Conservation (phyloP, 164 flowering plant genomes). For the Liriodendron chinense region DNA sequence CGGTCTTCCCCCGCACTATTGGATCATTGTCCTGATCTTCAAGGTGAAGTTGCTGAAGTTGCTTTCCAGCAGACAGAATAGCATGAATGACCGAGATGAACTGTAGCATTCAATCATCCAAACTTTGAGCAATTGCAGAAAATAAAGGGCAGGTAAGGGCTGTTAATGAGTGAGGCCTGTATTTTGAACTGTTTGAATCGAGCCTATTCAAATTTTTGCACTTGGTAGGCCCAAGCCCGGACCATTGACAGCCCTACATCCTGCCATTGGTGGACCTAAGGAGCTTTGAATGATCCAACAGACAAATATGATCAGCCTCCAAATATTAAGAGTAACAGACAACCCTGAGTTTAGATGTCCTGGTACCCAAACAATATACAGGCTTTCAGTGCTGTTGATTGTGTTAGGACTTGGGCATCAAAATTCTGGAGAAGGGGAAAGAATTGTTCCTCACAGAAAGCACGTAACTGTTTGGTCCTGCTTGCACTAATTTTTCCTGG, state of each 20-base stretch:
- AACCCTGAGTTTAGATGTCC: neutral
- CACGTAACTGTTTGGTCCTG: no score
- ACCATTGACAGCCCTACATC: no score
- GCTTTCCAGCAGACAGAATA: slow-evolving; percentile 69
- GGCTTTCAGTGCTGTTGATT: neutral
- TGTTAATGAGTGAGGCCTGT: neutral
- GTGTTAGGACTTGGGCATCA: neutral
- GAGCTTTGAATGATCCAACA: neutral
- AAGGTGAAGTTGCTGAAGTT: slow-evolving; percentile 63
- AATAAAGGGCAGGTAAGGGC: neutral
- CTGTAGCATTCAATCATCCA: slow-evolving; percentile 37
- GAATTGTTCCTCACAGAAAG: no score
- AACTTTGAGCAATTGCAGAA: slow-evolving; percentile 8
- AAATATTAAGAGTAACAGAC: neutral
- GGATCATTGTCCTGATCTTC: slow-evolving; percentile 29
- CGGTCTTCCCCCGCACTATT: slow-evolving; percentile 18
- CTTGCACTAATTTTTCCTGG: no score
- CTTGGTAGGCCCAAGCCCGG: no score
- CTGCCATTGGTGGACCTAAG: neutral
- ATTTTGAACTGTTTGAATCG: neutral
- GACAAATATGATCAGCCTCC: neutral
- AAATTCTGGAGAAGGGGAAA: neutral
- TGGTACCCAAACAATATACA: neutral
- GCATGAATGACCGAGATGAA: slow-evolving; percentile 80
- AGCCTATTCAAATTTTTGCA: no score